A percentile compares a stretch with the other conserved stretches of the same genome.
phyloP scores from a whole-genome alignment of 2,329 filamentous ascomycete species.

The Penicillium psychrosexuale region DNA sequence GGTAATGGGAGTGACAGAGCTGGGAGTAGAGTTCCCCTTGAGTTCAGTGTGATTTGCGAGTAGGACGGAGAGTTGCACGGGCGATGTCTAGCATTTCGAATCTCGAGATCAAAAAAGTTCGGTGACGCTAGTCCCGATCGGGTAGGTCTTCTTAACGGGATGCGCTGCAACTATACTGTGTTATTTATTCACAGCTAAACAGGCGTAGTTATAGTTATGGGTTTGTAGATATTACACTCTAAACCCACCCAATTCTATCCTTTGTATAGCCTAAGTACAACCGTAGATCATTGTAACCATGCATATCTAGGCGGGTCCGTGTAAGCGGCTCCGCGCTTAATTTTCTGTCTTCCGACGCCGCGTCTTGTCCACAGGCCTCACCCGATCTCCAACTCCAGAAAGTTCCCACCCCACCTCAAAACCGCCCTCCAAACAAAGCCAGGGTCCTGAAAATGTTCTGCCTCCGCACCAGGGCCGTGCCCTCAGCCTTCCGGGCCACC shows the following conservation, averaged over 20 bases:
- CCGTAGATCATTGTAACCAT: not conserved
- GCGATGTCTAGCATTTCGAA: constrained; percentile 9
- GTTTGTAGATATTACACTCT: not conserved
- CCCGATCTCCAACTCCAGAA: constrained; percentile 2
- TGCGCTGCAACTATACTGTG: not conserved
- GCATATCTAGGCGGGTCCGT: constrained; percentile 26
- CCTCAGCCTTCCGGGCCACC: constrained; percentile 26
- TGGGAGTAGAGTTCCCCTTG: not conserved
- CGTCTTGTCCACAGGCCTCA: constrained; percentile 14
- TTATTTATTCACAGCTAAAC: constrained; percentile 2
- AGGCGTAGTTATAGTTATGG: not conserved
- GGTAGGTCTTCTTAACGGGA: constrained; percentile 12
- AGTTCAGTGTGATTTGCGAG: not conserved
- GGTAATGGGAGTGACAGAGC: not conserved
- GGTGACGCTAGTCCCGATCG: constrained; percentile 23
- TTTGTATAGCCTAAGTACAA: not conserved
- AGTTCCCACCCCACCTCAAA: not conserved
- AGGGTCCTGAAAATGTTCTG: constrained; percentile 30
- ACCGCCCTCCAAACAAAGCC: not conserved
- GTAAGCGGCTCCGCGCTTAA: constrained; percentile 32
- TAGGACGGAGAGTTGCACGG: not conserved
- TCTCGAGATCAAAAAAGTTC: constrained; percentile 23
- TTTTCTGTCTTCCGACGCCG: constrained; percentile 30
- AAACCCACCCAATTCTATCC: not conserved
- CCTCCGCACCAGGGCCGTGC: constrained; percentile 33